A percentile compares a stretch with the other conserved stretches of the same genome.
phyloP scores from a whole-genome alignment of 1,139 yeast species.

The Kurtzmaniella quercitrusa region DNA sequence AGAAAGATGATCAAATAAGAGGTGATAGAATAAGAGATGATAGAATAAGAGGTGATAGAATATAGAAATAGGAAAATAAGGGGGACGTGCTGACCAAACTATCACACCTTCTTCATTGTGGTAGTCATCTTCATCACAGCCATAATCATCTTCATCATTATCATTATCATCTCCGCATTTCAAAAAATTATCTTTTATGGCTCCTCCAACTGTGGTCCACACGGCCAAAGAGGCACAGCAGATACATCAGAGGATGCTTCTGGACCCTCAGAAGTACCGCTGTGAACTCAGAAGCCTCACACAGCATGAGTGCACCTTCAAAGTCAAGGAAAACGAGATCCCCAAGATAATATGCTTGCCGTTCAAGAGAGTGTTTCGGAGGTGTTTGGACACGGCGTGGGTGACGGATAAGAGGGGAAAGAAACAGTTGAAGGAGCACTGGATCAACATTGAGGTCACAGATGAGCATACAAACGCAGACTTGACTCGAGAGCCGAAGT shows the following conservation, averaged over 20 bases:
- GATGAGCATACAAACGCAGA: conserved; percentile 30
- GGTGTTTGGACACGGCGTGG: conserved; percentile 35
- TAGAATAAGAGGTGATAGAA: background rate
- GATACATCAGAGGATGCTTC: conserved; percentile 24
- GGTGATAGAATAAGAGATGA: background rate
- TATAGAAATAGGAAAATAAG: background rate
- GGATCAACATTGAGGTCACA: conserved; percentile 46
- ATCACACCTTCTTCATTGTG: no score
- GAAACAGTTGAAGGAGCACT: conserved; percentile 21
- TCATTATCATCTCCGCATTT: background rate
- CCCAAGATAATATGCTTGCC: conserved; percentile 50
- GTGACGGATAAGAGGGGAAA: conserved; percentile 19
- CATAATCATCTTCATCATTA: no score
- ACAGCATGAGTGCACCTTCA: conserved; percentile 49
- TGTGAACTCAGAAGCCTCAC: conserved; percentile 42
- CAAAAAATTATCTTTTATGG: conserved; percentile 24
- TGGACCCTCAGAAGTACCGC: conserved; percentile 28
- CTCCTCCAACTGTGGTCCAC: conserved; percentile 47
- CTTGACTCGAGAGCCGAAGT: conserved; percentile 18
- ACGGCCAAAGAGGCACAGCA: conserved; percentile 24
- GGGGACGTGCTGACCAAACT: no score
- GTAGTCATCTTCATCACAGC: no score
- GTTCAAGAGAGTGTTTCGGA: conserved; percentile 48
- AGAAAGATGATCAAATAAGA: background rate
- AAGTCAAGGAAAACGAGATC: conserved; percentile 22